These are phyloP conservation scores for Syncephalastrum racemosum DNA, from an alignment of 371 early-diverging fungal species.

Conservation along the genomic window DNA sequence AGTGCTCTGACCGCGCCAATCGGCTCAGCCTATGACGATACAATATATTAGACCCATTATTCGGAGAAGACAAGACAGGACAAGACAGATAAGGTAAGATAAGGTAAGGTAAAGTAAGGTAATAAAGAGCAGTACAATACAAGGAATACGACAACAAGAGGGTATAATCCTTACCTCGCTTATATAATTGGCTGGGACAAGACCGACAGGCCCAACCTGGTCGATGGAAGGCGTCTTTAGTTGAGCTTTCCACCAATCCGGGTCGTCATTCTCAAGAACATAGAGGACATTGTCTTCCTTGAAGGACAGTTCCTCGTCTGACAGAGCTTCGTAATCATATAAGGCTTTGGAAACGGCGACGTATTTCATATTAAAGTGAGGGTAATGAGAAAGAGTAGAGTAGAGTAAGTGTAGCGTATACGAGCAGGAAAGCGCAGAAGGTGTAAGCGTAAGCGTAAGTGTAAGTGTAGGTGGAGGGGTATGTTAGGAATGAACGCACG, in stretches of 20 bases:
- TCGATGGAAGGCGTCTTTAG: slow-evolving; percentile 46
- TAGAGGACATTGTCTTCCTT: slow-evolving; percentile 74
- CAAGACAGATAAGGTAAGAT: not conserved
- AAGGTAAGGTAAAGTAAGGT: not conserved
- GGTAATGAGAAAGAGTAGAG: slow-evolving; percentile 6
- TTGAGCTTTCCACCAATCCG: slow-evolving; percentile 80
- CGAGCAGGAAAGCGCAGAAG: slow-evolving; percentile 2
- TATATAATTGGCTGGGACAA: slow-evolving; percentile 80
- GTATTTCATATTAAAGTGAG: slow-evolving; percentile 38
- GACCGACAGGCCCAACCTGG: slow-evolving; percentile 59
- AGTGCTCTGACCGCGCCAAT: slow-evolving; percentile 64
- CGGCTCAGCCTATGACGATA: slow-evolving; percentile 28
- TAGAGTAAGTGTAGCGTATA: not conserved
- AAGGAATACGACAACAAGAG: not conserved
- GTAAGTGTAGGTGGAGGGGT: slow-evolving; percentile 2
- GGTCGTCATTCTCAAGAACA: slow-evolving; percentile 69
- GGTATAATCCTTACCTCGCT: slow-evolving; percentile 54
- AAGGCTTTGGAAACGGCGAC: slow-evolving; percentile 41
- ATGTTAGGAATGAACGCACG: slow-evolving; percentile 3
- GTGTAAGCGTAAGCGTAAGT: not conserved
- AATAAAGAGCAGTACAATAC: too few relatives aligned
- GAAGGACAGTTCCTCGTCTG: slow-evolving; percentile 84
- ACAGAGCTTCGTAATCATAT: slow-evolving; percentile 83
- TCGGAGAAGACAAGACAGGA: not conserved
- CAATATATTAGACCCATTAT: not conserved